Conservation (phyloP, 1,139 yeast genomes). For the Kurtzmaniella quercitrusa region DNA sequence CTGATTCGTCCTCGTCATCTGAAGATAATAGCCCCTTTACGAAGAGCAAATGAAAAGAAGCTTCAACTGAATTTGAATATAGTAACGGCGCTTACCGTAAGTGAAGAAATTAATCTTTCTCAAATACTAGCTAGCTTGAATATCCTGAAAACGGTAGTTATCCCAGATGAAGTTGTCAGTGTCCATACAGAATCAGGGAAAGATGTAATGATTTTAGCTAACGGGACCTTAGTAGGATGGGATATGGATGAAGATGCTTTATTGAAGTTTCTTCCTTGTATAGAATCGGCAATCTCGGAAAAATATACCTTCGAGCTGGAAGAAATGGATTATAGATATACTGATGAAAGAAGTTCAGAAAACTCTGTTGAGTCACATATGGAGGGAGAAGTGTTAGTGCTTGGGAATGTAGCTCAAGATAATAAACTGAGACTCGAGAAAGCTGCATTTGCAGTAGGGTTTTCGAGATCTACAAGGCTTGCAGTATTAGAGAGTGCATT, state of each 20-base stretch:
- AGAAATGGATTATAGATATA: slow-evolving; percentile 64
- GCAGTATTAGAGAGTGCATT: slow-evolving; percentile 72
- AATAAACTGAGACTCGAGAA: slow-evolving; percentile 60
- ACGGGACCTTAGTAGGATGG: slow-evolving; percentile 84
- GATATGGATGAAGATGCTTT: slow-evolving; percentile 55
- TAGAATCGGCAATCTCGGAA: slow-evolving; percentile 24
- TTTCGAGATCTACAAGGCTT: slow-evolving; percentile 79
- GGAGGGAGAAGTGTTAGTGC: slow-evolving; percentile 66
- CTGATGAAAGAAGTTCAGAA: slow-evolving; percentile 1
- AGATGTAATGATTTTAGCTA: slow-evolving; percentile 62
- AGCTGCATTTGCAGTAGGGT: slow-evolving; percentile 85
- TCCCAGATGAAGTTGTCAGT: slow-evolving; percentile 69
- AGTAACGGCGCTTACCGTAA: slow-evolving; percentile 61
- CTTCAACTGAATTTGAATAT: slow-evolving; percentile 10
- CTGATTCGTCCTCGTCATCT: slow-evolving; percentile 1
- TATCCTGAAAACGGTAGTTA: slow-evolving; percentile 36
- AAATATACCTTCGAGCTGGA: slow-evolving; percentile 65
- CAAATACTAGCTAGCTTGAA: slow-evolving; percentile 19
- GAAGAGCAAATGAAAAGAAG: slow-evolving; percentile 1
- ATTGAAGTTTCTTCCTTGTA: slow-evolving; percentile 48
- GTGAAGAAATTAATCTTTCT: slow-evolving; percentile 62
- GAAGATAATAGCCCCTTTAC: not conserved
- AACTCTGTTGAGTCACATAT: slow-evolving; percentile 35
- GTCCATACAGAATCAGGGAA: slow-evolving; percentile 13
- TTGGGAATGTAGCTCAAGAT: slow-evolving; percentile 45